Evolutionary conservation across 345 rosid genomes (phyloP).

Genomic region (Eucalyptus polybractea): DNA sequence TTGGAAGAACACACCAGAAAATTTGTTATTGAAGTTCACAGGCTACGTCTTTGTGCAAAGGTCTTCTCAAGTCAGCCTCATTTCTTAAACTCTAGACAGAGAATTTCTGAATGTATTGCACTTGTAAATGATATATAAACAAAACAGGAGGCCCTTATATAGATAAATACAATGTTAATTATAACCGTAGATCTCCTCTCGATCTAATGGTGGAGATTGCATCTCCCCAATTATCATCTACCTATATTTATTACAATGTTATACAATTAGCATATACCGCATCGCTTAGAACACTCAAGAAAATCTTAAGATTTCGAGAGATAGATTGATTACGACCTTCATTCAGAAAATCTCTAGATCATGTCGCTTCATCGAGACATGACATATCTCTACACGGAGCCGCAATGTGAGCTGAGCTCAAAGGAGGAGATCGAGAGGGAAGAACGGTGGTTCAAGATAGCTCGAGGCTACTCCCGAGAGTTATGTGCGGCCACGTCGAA

Average conservation of each 20-base stretch:
- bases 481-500: no score
- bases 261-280: not conserved
- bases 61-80: no score
- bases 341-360: accelerated
- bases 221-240: not conserved
- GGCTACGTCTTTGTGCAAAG: accelerated
- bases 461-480: not conserved
- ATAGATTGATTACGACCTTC: no score
- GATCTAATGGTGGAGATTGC: not conserved
- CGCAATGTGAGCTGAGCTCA: not conserved
- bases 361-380: accelerated
- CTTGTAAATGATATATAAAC: not conserved
- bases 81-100: no score
- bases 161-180: no score
- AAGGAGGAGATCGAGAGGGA: not conserved
- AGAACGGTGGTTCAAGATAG: not conserved
- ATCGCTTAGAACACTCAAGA: accelerated
- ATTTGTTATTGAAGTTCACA: no score
- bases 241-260: no score
- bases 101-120: no score
- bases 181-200: accelerated
- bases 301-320: no score
- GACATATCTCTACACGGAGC: not conserved
- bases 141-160: no score
- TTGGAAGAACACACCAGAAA: not conserved